Evolutionary conservation across 1,139 yeast species (phyloP).

Genomic region (Groenewaldozyma sp.): DNA sequence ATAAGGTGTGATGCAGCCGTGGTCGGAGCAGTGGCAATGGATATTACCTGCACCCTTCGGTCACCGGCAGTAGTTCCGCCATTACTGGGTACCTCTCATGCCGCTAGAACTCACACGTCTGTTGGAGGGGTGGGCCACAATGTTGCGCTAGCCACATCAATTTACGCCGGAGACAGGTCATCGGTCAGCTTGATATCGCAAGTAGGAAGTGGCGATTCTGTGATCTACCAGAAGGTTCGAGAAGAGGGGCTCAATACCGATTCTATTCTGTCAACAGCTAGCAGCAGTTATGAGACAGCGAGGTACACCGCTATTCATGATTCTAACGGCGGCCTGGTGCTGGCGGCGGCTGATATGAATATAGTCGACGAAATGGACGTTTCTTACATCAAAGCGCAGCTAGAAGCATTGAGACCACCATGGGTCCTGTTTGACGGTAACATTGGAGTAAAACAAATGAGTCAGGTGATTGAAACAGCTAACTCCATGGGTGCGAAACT

Average conservation of each 20-base stretch:
- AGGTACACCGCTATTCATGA: slow-evolving; percentile 67
- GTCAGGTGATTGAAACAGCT: slow-evolving; percentile 31
- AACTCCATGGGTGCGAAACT: slow-evolving; percentile 22
- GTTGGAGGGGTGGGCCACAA: slow-evolving; percentile 85
- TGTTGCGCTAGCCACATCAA: slow-evolving; percentile 48
- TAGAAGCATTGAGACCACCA: slow-evolving; percentile 24
- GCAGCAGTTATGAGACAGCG: slow-evolving; percentile 38
- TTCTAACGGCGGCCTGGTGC: slow-evolving; percentile 48
- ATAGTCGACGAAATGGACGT: slow-evolving; percentile 47
- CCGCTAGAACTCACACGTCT: slow-evolving; percentile 48
- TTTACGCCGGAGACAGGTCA: slow-evolving; percentile 15
- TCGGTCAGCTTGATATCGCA: slow-evolving; percentile 41
- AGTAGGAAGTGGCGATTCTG: slow-evolving; percentile 48
- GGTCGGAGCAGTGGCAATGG: slow-evolving; percentile 73
- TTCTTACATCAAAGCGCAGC: slow-evolving; percentile 31
- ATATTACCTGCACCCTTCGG: slow-evolving; percentile 40
- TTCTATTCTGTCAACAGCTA: slow-evolving; percentile 32
- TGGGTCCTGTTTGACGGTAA: slow-evolving; percentile 62
- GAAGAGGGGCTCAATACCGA: slow-evolving; percentile 32
- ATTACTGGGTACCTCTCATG: slow-evolving; percentile 58
- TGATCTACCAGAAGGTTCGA: slow-evolving; percentile 33
- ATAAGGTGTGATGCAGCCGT: slow-evolving; percentile 32
- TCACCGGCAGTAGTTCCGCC: slow-evolving; percentile 21
- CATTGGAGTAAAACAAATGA: slow-evolving; percentile 38
- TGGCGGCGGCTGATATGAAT: slow-evolving; percentile 83